Percentiles rank a stretch among this genome's conserved stretches.
Evolutionary conservation across 345 rosid genomes (phyloP).

Genomic region (Clarkia xantiana): DNA sequence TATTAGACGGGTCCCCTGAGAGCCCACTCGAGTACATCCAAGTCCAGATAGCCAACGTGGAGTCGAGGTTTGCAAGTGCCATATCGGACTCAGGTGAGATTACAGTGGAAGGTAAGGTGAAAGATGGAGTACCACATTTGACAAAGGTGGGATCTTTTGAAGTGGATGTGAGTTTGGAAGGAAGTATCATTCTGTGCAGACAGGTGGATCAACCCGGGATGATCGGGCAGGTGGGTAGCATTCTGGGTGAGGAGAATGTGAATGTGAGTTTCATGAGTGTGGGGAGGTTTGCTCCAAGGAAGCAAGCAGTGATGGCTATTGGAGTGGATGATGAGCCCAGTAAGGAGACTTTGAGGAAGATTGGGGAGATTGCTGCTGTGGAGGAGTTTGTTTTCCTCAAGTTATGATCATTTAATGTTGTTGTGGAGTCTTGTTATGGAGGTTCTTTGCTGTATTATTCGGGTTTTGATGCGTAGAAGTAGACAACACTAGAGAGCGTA

Average conservation of each 20-base stretch:
- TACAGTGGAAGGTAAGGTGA: slow-evolving; percentile 50
- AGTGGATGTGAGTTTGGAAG: slow-evolving; percentile 78
- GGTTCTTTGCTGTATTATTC: too few relatives aligned
- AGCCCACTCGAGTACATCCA: slow-evolving; percentile 48
- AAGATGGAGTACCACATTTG: slow-evolving; percentile 50
- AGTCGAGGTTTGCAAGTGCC: slow-evolving; percentile 59
- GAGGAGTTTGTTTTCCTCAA: slow-evolving; percentile 14
- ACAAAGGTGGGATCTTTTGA: slow-evolving; percentile 48
- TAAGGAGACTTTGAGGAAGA: slow-evolving; percentile 10
- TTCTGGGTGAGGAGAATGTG: slow-evolving; percentile 17
- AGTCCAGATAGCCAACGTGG: slow-evolving; percentile 51
- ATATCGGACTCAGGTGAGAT: slow-evolving; percentile 44
- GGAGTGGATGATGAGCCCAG: slow-evolving; percentile 12
- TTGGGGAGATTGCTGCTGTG: slow-evolving; percentile 10
- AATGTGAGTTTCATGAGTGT: slow-evolving; percentile 18
- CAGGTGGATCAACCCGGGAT: slow-evolving; percentile 16
- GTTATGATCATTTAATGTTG: neutral
- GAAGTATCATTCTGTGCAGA: slow-evolving; percentile 34
- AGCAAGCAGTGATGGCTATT: slow-evolving; percentile 13
- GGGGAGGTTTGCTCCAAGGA: slow-evolving; percentile 15
- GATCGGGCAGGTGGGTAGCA: slow-evolving; percentile 17
- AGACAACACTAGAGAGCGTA: too few relatives aligned
- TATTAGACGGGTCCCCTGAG: slow-evolving; percentile 44
- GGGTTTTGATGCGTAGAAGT: too few relatives aligned
- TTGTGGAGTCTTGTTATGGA: too few relatives aligned